Base-by-base conservation (phyloP, 2,329 filamentous ascomycete genomes). In the Fusarium mundagurra region DNA sequence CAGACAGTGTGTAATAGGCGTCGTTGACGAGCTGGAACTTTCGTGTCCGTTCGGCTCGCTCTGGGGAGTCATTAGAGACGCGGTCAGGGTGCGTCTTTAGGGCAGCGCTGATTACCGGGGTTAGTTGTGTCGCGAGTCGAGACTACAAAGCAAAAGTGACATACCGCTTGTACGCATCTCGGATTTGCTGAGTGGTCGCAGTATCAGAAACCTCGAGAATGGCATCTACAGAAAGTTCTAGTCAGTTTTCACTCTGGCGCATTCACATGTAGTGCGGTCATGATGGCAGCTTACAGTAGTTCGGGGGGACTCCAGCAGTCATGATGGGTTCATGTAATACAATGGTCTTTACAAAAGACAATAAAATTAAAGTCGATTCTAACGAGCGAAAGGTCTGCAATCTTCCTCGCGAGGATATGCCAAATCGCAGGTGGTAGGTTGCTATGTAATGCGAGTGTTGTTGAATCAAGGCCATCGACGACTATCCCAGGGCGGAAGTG, bases 71-170 rank as follows among this genome's bases (percentile, higher is more conserved):
- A 74, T 89, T 85, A 34, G 95, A 88, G 45, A 99, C 94, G 68
- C 96, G 93, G 82, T 99, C 96, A 4, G 96, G 96, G 82, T 98
- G 96, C 73, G 94, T 95, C 84, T 96, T 97, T 51, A 98, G 87
- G 10, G 96, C 96, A 78, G 94, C 93, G 81, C 93, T 95, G 79
- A 5, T 16, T n/a, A 38, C 5, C 7, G 34, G 17, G 44, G 55
- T 80, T 72, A 80, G 75, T 62, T 39, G 22, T 18, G 22, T 55
- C 29, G 17, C 31, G 22, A 29, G 24, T 53, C 10, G 34, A 24
- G 33, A n/a, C n/a, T 14, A 31, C 18, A 38, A 34, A 9, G 14
- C 36, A n/a, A 24, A 43, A 16, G 43, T 20, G 16, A 51, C 81
- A 60, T 80, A 94, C 92, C 93, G 92, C 83, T 99, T 99, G 87